Base-by-base conservation (phyloP, 352 stramenopile genomes). In the Pythium volutum region DNA sequence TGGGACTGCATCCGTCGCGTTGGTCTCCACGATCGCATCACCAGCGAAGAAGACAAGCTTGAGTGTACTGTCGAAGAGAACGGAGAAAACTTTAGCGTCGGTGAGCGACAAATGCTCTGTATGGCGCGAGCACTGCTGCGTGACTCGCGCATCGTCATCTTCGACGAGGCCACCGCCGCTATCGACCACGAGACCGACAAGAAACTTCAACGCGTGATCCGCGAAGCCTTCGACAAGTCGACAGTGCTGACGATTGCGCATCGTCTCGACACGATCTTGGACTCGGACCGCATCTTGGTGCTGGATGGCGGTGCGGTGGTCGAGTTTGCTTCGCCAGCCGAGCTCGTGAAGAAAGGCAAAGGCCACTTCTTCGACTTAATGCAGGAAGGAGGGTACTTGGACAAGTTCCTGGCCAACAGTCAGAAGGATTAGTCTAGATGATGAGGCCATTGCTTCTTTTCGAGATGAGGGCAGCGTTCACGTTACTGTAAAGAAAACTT, bases 41-140 rank as follows among this genome's bases (percentile, higher is more conserved):
- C 14, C 31, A 36, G 41, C 29, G 54, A 61, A 46, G 27, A 16
- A 29, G 54, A 43, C 20, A 26, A 27, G n/a, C 71, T 98, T 4
- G 70, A 93, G 43, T 76, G 72, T 56, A 39, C 67, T 8, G 85
- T 99, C 8, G 85, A 96, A 49, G 93, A 98, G 58, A 93, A 91
- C 29, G 97, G 96, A n/a, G 75, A 75, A n/a, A 99, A 99, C 70
- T 97, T 97, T 36, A 93, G 70, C 55, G 87, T 97, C 25, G 36
- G 53, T 7, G 89, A 59, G 16, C 27, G 25, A 4, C 53, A 59
- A 27, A 42, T 59, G 53, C 26, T 59, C 8, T 59, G 38, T 62
- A 74, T 98, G 53, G 95, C 87, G 33, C 72, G 95, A 42, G 93
- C 94, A 3, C 68, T 98, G 29, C 65, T 98, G 4, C 66, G 75